Evolutionary conservation across 495 filamentous ascomycete species (phyloP).

Genomic region (Neurospora africana): DNA sequence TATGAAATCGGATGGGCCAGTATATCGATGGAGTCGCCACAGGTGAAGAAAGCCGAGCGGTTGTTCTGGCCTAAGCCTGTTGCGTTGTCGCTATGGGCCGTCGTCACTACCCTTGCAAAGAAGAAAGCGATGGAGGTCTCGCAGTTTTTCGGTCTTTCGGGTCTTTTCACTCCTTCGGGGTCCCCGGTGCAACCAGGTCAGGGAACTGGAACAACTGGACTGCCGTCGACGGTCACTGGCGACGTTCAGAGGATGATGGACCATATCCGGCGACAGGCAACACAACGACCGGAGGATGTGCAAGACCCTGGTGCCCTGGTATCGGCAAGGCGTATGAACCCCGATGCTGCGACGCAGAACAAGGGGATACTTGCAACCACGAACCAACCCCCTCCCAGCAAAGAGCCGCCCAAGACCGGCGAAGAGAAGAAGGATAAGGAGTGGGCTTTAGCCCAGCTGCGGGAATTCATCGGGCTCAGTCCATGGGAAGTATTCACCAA

Average conservation of each 20-base stretch:
- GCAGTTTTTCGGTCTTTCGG: slow-evolving; percentile 21
- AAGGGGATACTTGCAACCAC: background rate
- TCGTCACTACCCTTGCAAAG: slow-evolving; percentile 19
- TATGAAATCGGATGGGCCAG: slow-evolving; percentile 19
- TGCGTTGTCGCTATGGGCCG: slow-evolving; percentile 23
- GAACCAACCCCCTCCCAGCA: background rate
- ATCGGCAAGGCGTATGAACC: slow-evolving; percentile 1
- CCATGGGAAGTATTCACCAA: slow-evolving; percentile 44
- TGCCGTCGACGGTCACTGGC: slow-evolving; percentile 3
- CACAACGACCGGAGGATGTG: slow-evolving; percentile 21
- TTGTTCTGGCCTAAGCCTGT: slow-evolving; percentile 27
- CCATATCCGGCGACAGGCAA: slow-evolving; percentile 20
- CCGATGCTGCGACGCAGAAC: background rate
- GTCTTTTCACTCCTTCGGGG: background rate
- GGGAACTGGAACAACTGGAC: background rate
- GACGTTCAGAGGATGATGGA: slow-evolving; percentile 17
- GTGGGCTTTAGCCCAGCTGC: background rate
- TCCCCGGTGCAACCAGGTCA: background rate
- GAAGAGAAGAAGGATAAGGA: background rate
- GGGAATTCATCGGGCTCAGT: background rate
- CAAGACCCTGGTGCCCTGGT: slow-evolving; percentile 11
- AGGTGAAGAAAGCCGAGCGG: slow-evolving; percentile 19
- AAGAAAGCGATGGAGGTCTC: slow-evolving; percentile 20
- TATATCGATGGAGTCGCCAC: slow-evolving; percentile 18
- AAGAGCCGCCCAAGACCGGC: background rate